These are phyloP conservation scores for Albifimbria verrucaria DNA, from an alignment of 2,329 filamentous ascomycete species.

Conservation along the genomic window DNA sequence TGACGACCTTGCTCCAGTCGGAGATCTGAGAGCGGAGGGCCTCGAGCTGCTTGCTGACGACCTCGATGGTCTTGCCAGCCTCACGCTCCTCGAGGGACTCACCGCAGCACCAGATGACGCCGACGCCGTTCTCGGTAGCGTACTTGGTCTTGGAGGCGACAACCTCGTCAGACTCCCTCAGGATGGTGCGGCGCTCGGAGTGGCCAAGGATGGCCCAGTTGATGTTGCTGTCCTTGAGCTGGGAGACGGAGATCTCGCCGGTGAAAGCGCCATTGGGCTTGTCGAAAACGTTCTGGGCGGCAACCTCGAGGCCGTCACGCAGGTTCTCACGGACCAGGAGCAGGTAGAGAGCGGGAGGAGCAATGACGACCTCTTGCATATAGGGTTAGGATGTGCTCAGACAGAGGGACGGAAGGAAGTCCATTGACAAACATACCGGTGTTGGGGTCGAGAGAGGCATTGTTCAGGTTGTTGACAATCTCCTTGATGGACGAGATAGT, in stretches of 20 bases:
- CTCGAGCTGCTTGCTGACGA: slow-evolving; percentile 80
- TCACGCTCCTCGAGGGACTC: slow-evolving; percentile 94
- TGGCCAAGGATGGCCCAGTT: slow-evolving; percentile 91
- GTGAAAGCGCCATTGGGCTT: slow-evolving; percentile 97
- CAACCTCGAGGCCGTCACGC: slow-evolving; percentile 74
- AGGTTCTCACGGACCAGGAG: slow-evolving; percentile 78
- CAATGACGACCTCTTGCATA: slow-evolving; percentile 97
- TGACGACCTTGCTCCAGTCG: slow-evolving; percentile 92
- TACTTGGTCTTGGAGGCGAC: slow-evolving; percentile 93
- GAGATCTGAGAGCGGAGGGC: slow-evolving; percentile 73
- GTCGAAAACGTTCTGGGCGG: slow-evolving; percentile 96
- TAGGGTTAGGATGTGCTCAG: background rate
- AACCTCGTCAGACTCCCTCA: slow-evolving; percentile 81
- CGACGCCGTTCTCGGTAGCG: slow-evolving; percentile 79
- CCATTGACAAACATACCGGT: slow-evolving; percentile 61
- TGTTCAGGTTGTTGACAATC: slow-evolving; percentile 87
- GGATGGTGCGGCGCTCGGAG: slow-evolving; percentile 88
- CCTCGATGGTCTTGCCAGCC: slow-evolving; percentile 76
- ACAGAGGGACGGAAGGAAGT: background rate
- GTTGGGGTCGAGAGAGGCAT: slow-evolving; percentile 74
- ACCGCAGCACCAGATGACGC: slow-evolving; percentile 95
- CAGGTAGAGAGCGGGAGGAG: slow-evolving; percentile 88
- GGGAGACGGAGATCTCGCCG: slow-evolving; percentile 88
- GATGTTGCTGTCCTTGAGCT: slow-evolving; percentile 86
- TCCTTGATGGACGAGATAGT: slow-evolving; percentile 83